Base-by-base conservation (phyloP, 1,284 basidiomycete species). In the Xerocomus nothofagi region DNA sequence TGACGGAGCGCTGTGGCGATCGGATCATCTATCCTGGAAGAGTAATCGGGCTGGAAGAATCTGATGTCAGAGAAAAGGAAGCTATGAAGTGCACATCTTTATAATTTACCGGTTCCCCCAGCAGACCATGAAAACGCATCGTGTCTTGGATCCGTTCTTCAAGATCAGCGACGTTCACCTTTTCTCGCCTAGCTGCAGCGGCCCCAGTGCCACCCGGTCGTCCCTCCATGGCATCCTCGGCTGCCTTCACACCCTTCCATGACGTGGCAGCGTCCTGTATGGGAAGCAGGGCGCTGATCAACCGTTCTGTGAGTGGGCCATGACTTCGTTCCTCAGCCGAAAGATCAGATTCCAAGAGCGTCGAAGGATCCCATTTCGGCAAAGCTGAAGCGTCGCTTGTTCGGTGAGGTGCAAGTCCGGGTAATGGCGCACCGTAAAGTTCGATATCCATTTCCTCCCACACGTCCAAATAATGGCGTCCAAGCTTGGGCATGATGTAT, bases 401-500 rank as follows among this genome's bases (percentile, higher is more conserved):
- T 61, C 67, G 63, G 60, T 55, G 70, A 57, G 54, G 65, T 45
- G 58, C 59, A 18, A 76, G 73, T 4, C 71, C 69, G 8, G 75
- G 72, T 8, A 78, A 60, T 21, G 76, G 71, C 3, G 62, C 65
- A 30, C 75, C 73, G 50, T 76, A 76, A n/a, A 74, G 54, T 7
- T 78, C 76, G 6, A 76, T 76, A 66, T 98, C 95, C 65, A 93
- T 87, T 56, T 96, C 92, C 55, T 93, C 92, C 94, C 95, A 98
- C 2, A 87, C 75, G 46, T 95, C 88, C 23, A 82, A 76, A 64
- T 97, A 98, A 71, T 95, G 93, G 56, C 85, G 77, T 7, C 95
- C 96, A 1, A 96, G 78, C 50, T 87, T 82, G 7, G 95, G 94
- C 71, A 96, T 82, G 36, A 91, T 73, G 61, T 85, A 96, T 0